A percentile compares a stretch with the other conserved stretches of the same genome.
These are phyloP conservation scores for Plantago coronopus DNA, from an alignment of 305 asterid species.

Conservation along the genomic window DNA sequence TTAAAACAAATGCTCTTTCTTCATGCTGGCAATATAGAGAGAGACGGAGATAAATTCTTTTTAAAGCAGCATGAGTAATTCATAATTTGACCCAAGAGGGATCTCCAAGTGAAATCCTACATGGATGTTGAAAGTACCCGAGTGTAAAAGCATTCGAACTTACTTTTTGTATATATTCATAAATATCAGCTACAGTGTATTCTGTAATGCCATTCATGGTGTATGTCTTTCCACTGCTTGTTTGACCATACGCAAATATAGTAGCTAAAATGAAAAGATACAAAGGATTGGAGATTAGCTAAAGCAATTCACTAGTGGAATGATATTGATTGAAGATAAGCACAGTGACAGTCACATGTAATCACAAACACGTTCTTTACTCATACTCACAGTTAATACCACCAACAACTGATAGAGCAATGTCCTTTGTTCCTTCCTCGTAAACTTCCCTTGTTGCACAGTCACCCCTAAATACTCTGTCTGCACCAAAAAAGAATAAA, in stretches of 20 bases:
- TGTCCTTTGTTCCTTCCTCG: constrained; percentile 68
- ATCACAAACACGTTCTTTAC: constrained; percentile 17
- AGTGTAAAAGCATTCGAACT: constrained; percentile 17
- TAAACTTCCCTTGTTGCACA: constrained; percentile 74
- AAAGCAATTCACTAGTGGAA: constrained; percentile 19
- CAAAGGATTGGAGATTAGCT: constrained; percentile 21
- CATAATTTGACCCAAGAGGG: neutral
- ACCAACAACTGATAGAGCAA: constrained; percentile 80
- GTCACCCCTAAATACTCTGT: constrained; percentile 83
- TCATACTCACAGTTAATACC: constrained; percentile 79
- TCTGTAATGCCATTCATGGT: constrained; percentile 96
- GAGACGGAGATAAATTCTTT: constrained; percentile 16
- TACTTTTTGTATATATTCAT: constrained; percentile 72
- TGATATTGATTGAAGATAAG: constrained; percentile 8
- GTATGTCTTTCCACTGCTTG: constrained; percentile 95
- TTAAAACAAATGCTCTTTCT: constrained; percentile 84
- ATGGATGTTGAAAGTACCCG: too few species aligned
- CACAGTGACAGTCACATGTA: constrained; percentile 9
- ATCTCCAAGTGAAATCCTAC: too few species aligned
- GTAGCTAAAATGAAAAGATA: constrained; percentile 56
- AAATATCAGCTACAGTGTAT: constrained; percentile 81
- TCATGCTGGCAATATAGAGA: constrained; percentile 51
- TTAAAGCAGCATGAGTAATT: constrained; percentile 5
- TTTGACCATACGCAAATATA: constrained; percentile 90
- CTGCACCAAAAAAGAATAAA: constrained; percentile 34